Percentiles rank a stretch among this genome's conserved stretches.
These are phyloP conservation scores for Pulicaria dysenterica DNA, from an alignment of 129 eudicot genomes.

Conservation along the genomic window DNA sequence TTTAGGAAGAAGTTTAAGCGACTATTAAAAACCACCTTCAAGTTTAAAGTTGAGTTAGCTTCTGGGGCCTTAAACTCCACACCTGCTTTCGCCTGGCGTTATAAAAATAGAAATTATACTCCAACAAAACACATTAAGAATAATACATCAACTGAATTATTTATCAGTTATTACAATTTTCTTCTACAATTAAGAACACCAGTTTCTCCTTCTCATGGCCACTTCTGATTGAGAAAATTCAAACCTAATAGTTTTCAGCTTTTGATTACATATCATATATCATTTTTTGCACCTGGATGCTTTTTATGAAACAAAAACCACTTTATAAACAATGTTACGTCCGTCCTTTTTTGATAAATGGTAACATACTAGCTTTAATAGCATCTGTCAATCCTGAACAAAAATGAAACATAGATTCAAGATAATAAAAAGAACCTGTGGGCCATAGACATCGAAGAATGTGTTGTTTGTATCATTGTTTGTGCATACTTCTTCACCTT, in stretches of 20 bases:
- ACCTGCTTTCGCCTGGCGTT: conserved; percentile 81
- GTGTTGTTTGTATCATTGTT: conserved; percentile 28
- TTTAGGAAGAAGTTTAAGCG: neutral
- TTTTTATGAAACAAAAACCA: neutral
- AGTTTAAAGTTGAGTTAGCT: conserved; percentile 62
- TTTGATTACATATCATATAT: neutral
- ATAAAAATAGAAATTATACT: conserved; percentile 20
- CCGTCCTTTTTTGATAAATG: neutral
- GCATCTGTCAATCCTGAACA: neutral
- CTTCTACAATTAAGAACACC: neutral
- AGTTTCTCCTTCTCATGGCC: neutral
- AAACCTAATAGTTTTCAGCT: neutral
- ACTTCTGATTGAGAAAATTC: neutral
- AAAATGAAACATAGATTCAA: conserved; percentile 6
- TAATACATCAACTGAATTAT: neutral
- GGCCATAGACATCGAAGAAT: conserved; percentile 67
- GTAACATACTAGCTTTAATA: neutral
- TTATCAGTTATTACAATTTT: neutral
- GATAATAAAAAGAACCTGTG: conserved; percentile 46
- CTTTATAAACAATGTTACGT: neutral
- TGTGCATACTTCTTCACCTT: conserved; percentile 27
- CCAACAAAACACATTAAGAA: neutral
- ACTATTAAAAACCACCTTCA: conserved; percentile 50
- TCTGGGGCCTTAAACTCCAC: conserved; percentile 68
- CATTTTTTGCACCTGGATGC: conserved; percentile 8